A percentile compares a stretch with the other conserved stretches of the same genome.
Evolutionary conservation across 2,329 filamentous ascomycete species (phyloP).

Genomic region (Fusarium sp.): DNA sequence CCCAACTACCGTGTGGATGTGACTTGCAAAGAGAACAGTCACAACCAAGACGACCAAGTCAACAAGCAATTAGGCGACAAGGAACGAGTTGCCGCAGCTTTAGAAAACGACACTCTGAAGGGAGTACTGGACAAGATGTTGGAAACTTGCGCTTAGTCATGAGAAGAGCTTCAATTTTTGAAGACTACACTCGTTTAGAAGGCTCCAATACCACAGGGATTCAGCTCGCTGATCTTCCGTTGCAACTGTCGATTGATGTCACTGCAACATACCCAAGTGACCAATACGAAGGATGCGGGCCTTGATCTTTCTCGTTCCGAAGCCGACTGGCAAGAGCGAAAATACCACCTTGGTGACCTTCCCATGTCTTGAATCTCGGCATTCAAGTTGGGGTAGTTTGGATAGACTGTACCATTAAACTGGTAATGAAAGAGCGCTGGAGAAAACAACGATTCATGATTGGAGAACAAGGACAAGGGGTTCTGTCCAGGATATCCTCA

Average conservation of each 20-base stretch:
- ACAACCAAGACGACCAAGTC: conserved; percentile 92
- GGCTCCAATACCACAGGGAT: conserved; percentile 3
- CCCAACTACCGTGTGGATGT: conserved; percentile 94
- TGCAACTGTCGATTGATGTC: background rate
- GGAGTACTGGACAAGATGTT: conserved; percentile 94
- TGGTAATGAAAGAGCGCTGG: conserved; percentile 15
- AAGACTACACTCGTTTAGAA: conserved; percentile 1
- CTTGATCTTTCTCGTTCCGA: conserved; percentile 16
- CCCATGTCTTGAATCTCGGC: conserved; percentile 31
- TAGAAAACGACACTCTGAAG: conserved; percentile 93
- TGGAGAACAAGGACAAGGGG: conserved; percentile 34
- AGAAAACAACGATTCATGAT: conserved; percentile 29
- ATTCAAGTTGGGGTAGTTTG: conserved; percentile 20
- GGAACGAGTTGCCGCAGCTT: conserved; percentile 91
- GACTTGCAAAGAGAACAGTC: conserved; percentile 94
- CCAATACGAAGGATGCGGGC: conserved; percentile 5
- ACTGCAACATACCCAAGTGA: background rate
- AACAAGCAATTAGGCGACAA: conserved; percentile 98
- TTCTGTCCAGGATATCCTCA: conserved; percentile 26
- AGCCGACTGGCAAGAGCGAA: conserved; percentile 6
- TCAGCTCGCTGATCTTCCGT: conserved; percentile 10
- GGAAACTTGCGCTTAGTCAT: conserved; percentile 75
- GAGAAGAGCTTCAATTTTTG: background rate
- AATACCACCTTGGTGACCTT: conserved; percentile 30
- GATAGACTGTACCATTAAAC: conserved; percentile 27